These are phyloP conservation scores for Paecilomyces niveus DNA, from an alignment of 2,329 filamentous ascomycete species.

Conservation along the genomic window DNA sequence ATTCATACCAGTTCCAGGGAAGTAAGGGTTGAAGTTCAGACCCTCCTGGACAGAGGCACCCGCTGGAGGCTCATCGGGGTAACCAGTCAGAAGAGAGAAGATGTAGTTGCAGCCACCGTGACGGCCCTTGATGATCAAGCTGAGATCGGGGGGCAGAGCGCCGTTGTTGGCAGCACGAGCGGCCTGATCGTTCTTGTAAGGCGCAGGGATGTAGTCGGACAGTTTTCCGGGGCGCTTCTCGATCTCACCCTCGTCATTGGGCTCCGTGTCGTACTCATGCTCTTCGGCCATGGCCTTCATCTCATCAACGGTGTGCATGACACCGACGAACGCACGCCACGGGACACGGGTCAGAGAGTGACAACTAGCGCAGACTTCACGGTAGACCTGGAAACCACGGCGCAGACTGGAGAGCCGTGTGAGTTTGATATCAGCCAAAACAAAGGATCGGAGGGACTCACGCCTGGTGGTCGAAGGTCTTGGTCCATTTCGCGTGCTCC, in stretches of 20 bases:
- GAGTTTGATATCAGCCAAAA: constrained; percentile 6
- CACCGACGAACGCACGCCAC: constrained; percentile 86
- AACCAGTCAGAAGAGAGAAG: constrained; percentile 93
- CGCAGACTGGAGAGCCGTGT: constrained; percentile 60
- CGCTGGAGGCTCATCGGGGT: constrained; percentile 91
- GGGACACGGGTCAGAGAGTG: constrained; percentile 93
- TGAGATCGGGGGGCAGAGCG: constrained; percentile 94
- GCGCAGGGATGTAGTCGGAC: constrained; percentile 88
- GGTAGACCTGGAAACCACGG: constrained; percentile 99
- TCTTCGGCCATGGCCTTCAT: constrained; percentile 96
- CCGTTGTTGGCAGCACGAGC: constrained; percentile 97
- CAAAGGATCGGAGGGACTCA: constrained; percentile 47
- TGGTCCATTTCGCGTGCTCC: constrained; percentile 85
- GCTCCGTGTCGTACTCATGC: constrained; percentile 97
- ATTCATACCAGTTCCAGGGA: constrained; percentile 78
- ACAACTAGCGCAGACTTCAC: constrained; percentile 95
- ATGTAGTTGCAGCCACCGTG: constrained; percentile 99
- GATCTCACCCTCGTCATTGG: constrained; percentile 95
- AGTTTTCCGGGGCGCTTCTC: constrained; percentile 98
- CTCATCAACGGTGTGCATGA: constrained; percentile 91
- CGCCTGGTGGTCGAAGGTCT: constrained; percentile 96
- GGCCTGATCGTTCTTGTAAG: constrained; percentile 99
- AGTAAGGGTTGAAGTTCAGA: constrained; percentile 99
- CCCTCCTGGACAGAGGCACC: constrained; percentile 78
- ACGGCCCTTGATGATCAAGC: constrained; percentile 92